phyloP scores from a whole-genome alignment of 306 rosid genomes.

The Biancaea sappan region DNA sequence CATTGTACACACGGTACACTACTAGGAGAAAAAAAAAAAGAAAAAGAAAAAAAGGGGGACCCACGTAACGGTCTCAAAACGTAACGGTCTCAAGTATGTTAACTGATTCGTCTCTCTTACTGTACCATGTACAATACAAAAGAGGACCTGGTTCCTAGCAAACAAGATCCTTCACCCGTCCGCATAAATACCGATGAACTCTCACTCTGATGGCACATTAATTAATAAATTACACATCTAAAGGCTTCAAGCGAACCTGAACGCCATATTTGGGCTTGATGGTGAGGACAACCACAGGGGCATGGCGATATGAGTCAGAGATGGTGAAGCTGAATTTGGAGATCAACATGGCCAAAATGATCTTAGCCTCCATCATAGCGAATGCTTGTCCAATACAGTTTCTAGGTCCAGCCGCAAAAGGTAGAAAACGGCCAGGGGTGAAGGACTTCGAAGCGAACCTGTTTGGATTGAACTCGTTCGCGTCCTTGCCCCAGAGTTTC shows the following conservation, averaged over 20 bases:
- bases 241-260: conserved; percentile 80
- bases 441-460: conserved; percentile 78
- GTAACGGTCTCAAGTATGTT: no score
- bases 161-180: not conserved
- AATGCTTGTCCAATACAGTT: conserved; percentile 90
- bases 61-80: no score
- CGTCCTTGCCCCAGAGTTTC: conserved; percentile 92
- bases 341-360: conserved; percentile 80
- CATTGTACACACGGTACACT: no score
- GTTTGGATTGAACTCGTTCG: conserved; percentile 85
- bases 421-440: conserved; percentile 72
- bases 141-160: not conserved
- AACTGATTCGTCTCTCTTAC: no score
- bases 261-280: conserved; percentile 91
- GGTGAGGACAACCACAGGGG: conserved; percentile 87
- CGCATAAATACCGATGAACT: not conserved
- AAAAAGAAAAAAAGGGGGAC: not conserved
- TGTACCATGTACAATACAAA: no score
- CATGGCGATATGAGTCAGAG: conserved; percentile 78
- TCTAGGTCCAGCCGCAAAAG: conserved; percentile 88
- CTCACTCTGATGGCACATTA: not conserved
- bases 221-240: no score
- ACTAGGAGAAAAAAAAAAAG: no score
- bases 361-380: conserved; percentile 95
- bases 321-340: conserved; percentile 68